phyloP scores from a whole-genome alignment of 73 alveolate species.

The Paramecium sonneborni region DNA sequence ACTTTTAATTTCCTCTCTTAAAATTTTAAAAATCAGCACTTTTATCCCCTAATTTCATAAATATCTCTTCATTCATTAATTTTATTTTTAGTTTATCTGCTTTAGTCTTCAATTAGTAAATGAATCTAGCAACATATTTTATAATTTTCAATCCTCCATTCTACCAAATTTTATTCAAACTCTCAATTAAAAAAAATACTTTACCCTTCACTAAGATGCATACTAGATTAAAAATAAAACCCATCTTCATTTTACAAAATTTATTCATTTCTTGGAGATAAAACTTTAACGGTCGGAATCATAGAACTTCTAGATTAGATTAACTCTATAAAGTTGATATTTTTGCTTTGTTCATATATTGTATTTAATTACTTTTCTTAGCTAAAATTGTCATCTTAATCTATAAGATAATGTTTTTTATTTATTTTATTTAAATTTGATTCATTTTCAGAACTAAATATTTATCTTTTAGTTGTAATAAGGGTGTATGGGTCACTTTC shows the following conservation, averaged over 20 bases:
- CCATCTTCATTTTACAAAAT: not conserved
- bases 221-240: not conserved
- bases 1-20: not conserved
- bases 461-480: not conserved
- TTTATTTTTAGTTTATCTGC: conserved; percentile 15
- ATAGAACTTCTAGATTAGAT: not conserved
- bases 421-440: not conserved
- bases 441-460: not conserved
- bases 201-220: not conserved
- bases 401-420: not conserved
- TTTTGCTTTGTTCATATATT: not conserved
- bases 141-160: conserved; percentile 28
- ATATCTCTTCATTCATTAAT: not conserved
- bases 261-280: not conserved
- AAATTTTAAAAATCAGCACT: not conserved
- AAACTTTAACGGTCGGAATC: not conserved
- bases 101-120: not conserved
- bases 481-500: not conserved
- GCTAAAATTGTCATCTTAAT: not conserved
- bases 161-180: not conserved
- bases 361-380: not conserved
- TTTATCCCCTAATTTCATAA: not conserved
- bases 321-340: not conserved
- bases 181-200: not conserved
- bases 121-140: conserved; percentile 19